These are phyloP conservation scores for Hypoxylon cercidicola DNA, from an alignment of 495 filamentous ascomycete genomes.

Conservation along the genomic window DNA sequence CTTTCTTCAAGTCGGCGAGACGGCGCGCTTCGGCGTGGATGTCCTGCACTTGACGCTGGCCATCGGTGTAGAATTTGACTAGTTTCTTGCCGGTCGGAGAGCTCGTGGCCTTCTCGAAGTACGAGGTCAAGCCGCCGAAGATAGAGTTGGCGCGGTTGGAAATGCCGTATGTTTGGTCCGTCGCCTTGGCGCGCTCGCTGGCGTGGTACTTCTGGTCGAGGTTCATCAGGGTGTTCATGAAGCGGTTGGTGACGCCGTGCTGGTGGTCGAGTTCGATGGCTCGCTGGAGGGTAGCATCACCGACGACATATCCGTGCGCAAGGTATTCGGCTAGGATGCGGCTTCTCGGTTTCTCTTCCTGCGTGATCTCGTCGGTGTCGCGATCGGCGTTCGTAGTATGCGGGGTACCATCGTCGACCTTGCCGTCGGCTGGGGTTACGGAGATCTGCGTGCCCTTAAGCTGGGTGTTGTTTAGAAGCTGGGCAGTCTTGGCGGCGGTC, in stretches of 20 bases:
- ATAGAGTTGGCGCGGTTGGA: slow-evolving; percentile 69
- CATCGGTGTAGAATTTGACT: slow-evolving; percentile 82
- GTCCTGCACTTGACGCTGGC: slow-evolving; percentile 87
- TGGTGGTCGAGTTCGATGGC: slow-evolving; percentile 91
- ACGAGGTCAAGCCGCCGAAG: slow-evolving; percentile 74
- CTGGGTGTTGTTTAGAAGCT: slow-evolving; percentile 95
- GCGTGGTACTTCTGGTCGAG: slow-evolving; percentile 87
- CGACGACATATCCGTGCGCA: slow-evolving; percentile 89
- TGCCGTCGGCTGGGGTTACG: slow-evolving; percentile 73
- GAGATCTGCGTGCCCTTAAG: slow-evolving; percentile 83
- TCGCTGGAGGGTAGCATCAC: slow-evolving; percentile 82
- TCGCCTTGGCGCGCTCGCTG: slow-evolving; percentile 76
- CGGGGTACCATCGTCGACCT: slow-evolving; percentile 69
- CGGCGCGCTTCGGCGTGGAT: slow-evolving; percentile 90
- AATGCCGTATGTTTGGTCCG: slow-evolving; percentile 81
- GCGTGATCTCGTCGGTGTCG: slow-evolving; percentile 76
- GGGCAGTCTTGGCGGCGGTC: slow-evolving; percentile 93
- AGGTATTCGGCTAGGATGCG: slow-evolving; percentile 97
- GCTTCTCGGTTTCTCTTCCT: slow-evolving; percentile 93
- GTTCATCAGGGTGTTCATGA: slow-evolving; percentile 74
- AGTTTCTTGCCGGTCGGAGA: slow-evolving; percentile 88
- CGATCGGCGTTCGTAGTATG: slow-evolving; percentile 59
- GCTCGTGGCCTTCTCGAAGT: slow-evolving; percentile 91
- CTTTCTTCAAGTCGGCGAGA: slow-evolving; percentile 86
- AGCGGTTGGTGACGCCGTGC: slow-evolving; percentile 82